Conservation (phyloP, 2,329 filamentous ascomycete species). For the Paecilomyces variotii region DNA sequence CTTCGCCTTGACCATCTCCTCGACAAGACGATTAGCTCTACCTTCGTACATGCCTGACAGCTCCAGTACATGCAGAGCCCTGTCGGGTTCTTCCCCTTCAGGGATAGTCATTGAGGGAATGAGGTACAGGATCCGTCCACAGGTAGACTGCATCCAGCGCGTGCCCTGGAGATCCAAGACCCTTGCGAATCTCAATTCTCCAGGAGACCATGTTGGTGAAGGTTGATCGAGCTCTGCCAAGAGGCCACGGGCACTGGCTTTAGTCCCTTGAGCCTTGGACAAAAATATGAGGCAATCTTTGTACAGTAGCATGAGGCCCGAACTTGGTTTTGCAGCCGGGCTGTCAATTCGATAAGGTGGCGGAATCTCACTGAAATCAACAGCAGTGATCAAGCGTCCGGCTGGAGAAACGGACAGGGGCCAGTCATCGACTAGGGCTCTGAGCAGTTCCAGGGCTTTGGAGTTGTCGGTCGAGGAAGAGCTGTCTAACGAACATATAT, state of each 20-base stretch:
- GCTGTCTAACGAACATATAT: slow-evolving; percentile 90
- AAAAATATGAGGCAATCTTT: slow-evolving; percentile 72
- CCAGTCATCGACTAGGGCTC: slow-evolving; percentile 71
- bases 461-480: slow-evolving; percentile 57
- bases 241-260: slow-evolving; percentile 65
- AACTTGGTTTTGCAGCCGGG: slow-evolving; percentile 37
- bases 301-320: slow-evolving; percentile 75
- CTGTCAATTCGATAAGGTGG: slow-evolving; percentile 57
- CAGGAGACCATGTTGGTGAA: slow-evolving; percentile 27
- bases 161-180: slow-evolving; percentile 63
- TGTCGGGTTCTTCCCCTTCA: slow-evolving; percentile 13
- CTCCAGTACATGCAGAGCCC: slow-evolving; percentile 57
- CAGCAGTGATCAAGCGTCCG: slow-evolving; percentile 71
- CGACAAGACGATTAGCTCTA: slow-evolving; percentile 66
- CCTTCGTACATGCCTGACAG: slow-evolving; percentile 70
- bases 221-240: slow-evolving; percentile 80
- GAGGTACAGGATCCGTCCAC: slow-evolving; percentile 31
- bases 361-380: slow-evolving; percentile 68
- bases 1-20: slow-evolving; percentile 79
- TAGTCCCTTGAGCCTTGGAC: slow-evolving; percentile 57
- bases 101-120: slow-evolving; percentile 19
- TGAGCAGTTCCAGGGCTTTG: slow-evolving; percentile 64
- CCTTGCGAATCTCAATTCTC: slow-evolving; percentile 68
- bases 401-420: slow-evolving; percentile 61
- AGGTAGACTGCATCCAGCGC: slow-evolving; percentile 51